Conservation (phyloP, 2,329 filamentous ascomycete species). For the Helicocarpus griseus region DNA sequence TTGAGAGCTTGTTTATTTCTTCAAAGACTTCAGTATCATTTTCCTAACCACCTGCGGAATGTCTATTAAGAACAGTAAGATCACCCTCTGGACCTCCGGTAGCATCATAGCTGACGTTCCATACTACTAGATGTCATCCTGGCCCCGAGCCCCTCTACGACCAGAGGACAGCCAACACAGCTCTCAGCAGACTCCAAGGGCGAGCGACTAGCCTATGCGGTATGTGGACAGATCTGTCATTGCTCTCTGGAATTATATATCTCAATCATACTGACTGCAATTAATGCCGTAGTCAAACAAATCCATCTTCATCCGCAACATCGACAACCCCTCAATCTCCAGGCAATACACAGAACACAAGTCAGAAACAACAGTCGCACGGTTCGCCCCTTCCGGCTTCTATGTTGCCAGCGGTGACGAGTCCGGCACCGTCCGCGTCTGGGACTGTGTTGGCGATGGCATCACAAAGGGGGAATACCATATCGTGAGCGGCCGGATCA, state of each 20-base stretch:
- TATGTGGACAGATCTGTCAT: slow-evolving; percentile 30
- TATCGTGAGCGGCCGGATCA: slow-evolving; percentile 90
- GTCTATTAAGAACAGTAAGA: slow-evolving; percentile 37
- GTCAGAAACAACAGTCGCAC: slow-evolving; percentile 77
- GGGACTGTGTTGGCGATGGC: slow-evolving; percentile 79
- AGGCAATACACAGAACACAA: slow-evolving; percentile 93
- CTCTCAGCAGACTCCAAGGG: slow-evolving; percentile 83
- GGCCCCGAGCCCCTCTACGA: slow-evolving; percentile 74
- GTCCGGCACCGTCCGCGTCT: slow-evolving; percentile 75
- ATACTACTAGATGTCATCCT: slow-evolving; percentile 57
- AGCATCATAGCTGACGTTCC: slow-evolving; percentile 12
- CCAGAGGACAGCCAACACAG: slow-evolving; percentile 77
- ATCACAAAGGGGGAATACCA: slow-evolving; percentile 89
- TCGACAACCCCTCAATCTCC: slow-evolving; percentile 74
- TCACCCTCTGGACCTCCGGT: neutral
- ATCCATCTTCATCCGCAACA: slow-evolving; percentile 89
- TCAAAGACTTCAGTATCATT: neutral
- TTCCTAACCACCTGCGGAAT: slow-evolving; percentile 19
- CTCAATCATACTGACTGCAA: neutral
- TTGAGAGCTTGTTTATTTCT: neutral
- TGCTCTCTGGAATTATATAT: slow-evolving; percentile 3
- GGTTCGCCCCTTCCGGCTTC: slow-evolving; percentile 88
- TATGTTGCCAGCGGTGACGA: slow-evolving; percentile 89
- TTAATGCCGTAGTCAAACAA: slow-evolving; percentile 63
- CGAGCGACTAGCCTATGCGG: slow-evolving; percentile 84